Base-by-base conservation (phyloP, 768 basidiomycete species). In the Lentinula detonsa region DNA sequence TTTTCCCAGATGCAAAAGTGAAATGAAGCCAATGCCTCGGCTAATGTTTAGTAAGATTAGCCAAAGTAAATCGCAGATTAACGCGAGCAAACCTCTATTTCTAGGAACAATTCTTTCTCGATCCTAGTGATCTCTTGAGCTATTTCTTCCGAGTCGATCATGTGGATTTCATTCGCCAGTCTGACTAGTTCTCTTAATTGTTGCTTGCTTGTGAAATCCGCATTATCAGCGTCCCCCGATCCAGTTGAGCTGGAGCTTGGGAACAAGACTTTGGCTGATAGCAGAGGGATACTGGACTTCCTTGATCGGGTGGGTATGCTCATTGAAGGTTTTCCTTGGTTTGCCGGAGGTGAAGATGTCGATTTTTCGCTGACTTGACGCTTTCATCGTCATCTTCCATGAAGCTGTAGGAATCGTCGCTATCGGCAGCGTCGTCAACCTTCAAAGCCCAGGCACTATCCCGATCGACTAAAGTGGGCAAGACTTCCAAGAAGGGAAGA, bases 21-120 rank as follows among this genome's bases (percentile, higher is more conserved):
- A 90, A 91, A 55, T 87, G 80, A 18, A 96, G 79, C 87, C 93
- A 93, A 69, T 96, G 87, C 57, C 94, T 84, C 28, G 94, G 92
- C 93, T 95, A 63, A 68, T 49, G 57, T 35, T 61, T 34, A 10
- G 5, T 34, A 9, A 18, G 43, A 18, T 34, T 23, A 33, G 55
- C 48, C 52, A 55, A 64, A 64, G 28, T 56, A 51, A 16, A n/a
- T 43, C 35, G 46, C 54, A 57, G 42, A 61, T 28, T 53, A 48
- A 50, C 15, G 31, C 40, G 64, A 48, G 62, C 81, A 63, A 62
- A 95, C 94, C 79, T 90, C 79, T 59, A 97, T 95, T 53, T 78
- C 76, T 64, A 89, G 68, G 70, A 96, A 95, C 39, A 86, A 71
- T 60, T 77, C 79, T 63, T 82, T 84, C 68, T 89, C 86, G 45